Conservation (phyloP, 257 asterid genomes). For the Asclepias syriaca region DNA sequence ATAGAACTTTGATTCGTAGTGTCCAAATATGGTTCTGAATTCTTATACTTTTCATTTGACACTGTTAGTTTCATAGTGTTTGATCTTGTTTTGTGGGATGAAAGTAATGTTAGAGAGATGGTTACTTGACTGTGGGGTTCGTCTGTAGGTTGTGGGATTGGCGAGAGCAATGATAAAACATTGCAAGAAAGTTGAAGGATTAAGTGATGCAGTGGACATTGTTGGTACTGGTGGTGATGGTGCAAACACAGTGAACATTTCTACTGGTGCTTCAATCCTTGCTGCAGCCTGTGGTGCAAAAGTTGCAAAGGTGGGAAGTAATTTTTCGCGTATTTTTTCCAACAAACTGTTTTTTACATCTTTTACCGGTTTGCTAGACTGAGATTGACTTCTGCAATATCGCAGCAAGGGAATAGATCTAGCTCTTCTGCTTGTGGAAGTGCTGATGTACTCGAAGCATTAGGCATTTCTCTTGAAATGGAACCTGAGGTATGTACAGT, state of each 20-base stretch:
- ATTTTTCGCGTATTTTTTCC: neutral
- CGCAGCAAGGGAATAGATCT: slow-evolving; percentile 87
- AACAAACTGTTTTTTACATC: neutral
- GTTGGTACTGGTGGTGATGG: slow-evolving; percentile 95
- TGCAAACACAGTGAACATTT: slow-evolving; percentile 76
- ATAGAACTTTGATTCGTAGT: neutral
- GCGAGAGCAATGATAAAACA: slow-evolving; percentile 79
- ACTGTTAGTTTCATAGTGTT: neutral
- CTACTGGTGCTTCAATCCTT: slow-evolving; percentile 84
- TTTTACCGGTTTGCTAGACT: neutral
- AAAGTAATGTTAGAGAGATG: neutral
- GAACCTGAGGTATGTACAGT: slow-evolving; percentile 60
- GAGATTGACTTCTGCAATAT: neutral
- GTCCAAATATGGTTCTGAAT: neutral
- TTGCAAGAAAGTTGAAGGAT: slow-evolving; percentile 56
- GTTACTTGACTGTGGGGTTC: neutral
- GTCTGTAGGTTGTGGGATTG: slow-evolving; percentile 60
- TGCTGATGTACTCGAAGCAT: slow-evolving; percentile 76
- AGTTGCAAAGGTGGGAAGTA: slow-evolving; percentile 61
- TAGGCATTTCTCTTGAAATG: slow-evolving; percentile 62
- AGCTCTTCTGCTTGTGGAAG: slow-evolving; percentile 96
- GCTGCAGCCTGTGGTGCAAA: slow-evolving; percentile 90
- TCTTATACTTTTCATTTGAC: neutral
- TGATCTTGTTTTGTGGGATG: neutral
- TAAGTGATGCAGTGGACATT: slow-evolving; percentile 63